Conservation (phyloP, 352 stramenopile species). For the Phytophthora citrophthora region DNA sequence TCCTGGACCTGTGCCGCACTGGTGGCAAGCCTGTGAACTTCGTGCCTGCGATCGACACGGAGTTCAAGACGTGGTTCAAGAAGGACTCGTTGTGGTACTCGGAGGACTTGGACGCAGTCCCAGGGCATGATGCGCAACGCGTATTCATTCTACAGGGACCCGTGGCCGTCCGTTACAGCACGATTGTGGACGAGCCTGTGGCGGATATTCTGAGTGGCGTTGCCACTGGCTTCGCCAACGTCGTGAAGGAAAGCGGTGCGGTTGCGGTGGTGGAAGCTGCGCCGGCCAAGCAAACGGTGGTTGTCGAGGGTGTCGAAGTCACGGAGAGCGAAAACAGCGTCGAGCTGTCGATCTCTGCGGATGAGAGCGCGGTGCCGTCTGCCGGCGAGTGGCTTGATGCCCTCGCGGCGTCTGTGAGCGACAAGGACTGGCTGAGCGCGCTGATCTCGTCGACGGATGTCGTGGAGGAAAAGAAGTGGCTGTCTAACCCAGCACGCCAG, state of each 20-base stretch:
- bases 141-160: slow-evolving; percentile 88
- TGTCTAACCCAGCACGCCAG: slow-evolving; percentile 64
- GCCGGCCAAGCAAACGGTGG: slow-evolving; percentile 12
- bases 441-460: slow-evolving; percentile 65
- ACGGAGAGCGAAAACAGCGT: slow-evolving; percentile 28
- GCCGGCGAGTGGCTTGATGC: slow-evolving; percentile 48
- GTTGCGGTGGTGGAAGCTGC: slow-evolving; percentile 1
- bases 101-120: slow-evolving; percentile 86
- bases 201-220: slow-evolving; percentile 80
- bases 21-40: slow-evolving; percentile 91
- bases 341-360: slow-evolving; percentile 37
- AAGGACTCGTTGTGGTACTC: slow-evolving; percentile 93
- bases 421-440: slow-evolving; percentile 59
- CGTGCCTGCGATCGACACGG: slow-evolving; percentile 80
- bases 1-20: slow-evolving; percentile 80
- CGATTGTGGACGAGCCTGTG: slow-evolving; percentile 73
- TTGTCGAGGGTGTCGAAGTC: slow-evolving; percentile 37
- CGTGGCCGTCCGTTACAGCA: slow-evolving; percentile 84
- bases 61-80: slow-evolving; percentile 90
- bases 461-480: slow-evolving; percentile 61
- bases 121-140: slow-evolving; percentile 74
- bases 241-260: slow-evolving; percentile 41
- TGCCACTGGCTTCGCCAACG: slow-evolving; percentile 54
- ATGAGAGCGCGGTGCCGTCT: slow-evolving; percentile 33
- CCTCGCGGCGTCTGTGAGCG: slow-evolving; percentile 39